Evolutionary conservation across 768 basidiomycete genomes (phyloP), one percentile per base, ranked within the genome.

Genomic region (Pulveroboletus ravenelii): DNA sequence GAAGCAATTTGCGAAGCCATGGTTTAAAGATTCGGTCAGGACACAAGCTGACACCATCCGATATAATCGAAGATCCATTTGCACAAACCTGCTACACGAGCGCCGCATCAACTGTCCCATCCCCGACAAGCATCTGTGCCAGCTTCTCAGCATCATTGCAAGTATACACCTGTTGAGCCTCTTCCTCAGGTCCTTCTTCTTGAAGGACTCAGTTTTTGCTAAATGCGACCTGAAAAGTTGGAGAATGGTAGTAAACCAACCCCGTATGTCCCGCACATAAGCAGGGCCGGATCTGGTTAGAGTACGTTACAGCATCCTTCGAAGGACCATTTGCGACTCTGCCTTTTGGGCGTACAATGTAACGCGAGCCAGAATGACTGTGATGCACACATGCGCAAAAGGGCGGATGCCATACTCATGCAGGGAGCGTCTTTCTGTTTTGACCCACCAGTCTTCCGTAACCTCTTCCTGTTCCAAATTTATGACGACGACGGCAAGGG

Each of bases 341-440:
- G n/a, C 37, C 20, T 51, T 56, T 10, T 8, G 2, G 20, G 37
- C 15, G 12, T 32, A 23, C 12, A 12, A 7, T 2, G 29, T 47
- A 2, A 48, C 37, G 1, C 23, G 42, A 1, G 49, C 45, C 18
- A 49, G 48, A 1, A 25, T 7, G n/a, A 49, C 45, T n/a, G 51
- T 55, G 29, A 56, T 37, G 12, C 58, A 59, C 58, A 59, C 58
- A 3, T 59, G 56, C 0, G 45, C 47, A 2, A 46, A 37, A 8
- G 50, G 14, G 6, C 6, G 7, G 5, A 55, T 59, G 18, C 37
- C 37, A 23, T 48, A 47, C 1, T 29, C 0, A 5, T 15, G 8
- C 20, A 4, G 2, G 20, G 6, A 59, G 23, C 5, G 34, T 48
- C 15, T 8, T 2, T 18, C 20, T 34, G 18, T 59, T 59, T 14